A percentile compares a stretch with the other conserved stretches of the same genome.
phyloP scores from a whole-genome alignment of 2,329 filamentous ascomycete genomes.

The Neonectria hederae region DNA sequence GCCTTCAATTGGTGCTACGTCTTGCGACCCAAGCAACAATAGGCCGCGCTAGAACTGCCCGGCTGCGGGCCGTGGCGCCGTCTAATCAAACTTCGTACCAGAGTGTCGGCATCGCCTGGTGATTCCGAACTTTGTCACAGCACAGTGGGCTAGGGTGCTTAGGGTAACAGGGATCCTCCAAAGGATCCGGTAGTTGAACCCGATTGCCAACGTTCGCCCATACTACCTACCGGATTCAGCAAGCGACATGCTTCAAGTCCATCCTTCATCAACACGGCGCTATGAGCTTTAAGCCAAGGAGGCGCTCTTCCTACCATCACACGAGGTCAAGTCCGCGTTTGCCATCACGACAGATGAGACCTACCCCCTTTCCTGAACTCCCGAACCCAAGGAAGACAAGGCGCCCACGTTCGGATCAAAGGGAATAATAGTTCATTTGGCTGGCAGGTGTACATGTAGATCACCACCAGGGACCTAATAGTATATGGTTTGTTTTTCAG shows the following conservation, averaged over 20 bases:
- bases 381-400: not conserved
- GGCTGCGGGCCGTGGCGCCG: not conserved
- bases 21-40: conserved; percentile 45
- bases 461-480: not conserved
- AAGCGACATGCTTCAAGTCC: not conserved
- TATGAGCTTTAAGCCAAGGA: not conserved
- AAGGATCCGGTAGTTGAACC: conserved; percentile 8
- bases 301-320: not conserved
- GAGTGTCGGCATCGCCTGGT: not conserved
- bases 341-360: not conserved
- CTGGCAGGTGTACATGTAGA: not conserved
- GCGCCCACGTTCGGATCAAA: not conserved
- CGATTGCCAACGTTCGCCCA: not conserved
- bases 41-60: conserved; percentile 13
- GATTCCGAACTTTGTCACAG: not conserved
- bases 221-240: conserved; percentile 1
- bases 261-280: not conserved
- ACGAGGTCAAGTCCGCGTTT: not conserved
- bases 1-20: conserved; percentile 58
- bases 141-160: not conserved
- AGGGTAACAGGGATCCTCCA: conserved; percentile 5
- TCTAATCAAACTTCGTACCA: not conserved
- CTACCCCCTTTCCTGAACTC: not conserved
- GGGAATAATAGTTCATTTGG: not conserved
- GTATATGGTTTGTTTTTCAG: not conserved